These are phyloP conservation scores for Globisporangium yorkense DNA, from an alignment of 352 stramenopile genomes.

Conservation along the genomic window DNA sequence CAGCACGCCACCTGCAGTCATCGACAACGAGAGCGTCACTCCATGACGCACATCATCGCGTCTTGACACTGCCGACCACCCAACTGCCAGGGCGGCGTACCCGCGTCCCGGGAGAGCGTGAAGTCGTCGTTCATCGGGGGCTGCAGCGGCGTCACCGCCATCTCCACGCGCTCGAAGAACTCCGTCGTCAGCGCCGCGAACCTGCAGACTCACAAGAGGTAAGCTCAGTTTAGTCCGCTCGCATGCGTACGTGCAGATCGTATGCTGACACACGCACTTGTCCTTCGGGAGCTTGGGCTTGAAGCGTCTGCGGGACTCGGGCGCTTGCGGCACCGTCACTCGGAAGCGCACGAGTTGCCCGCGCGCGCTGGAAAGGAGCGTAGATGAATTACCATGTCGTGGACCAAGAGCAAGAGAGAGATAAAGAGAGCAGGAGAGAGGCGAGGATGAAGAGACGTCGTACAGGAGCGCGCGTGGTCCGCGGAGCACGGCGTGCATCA, in stretches of 20 bases:
- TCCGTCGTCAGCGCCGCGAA: slow-evolving; percentile 38
- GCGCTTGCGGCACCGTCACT: slow-evolving; percentile 26
- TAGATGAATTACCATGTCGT: not conserved
- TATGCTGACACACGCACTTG: slow-evolving; percentile 23
- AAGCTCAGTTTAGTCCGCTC: not conserved
- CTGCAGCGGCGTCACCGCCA: slow-evolving; percentile 47
- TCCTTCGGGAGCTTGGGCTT: slow-evolving; percentile 47
- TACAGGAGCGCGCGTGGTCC: not conserved
- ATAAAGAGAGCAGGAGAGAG: too few relatives aligned
- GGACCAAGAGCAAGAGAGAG: too few relatives aligned
- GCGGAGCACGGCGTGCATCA: too few relatives aligned
- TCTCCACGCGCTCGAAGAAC: slow-evolving; percentile 66
- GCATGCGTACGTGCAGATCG: not conserved
- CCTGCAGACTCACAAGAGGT: slow-evolving; percentile 16
- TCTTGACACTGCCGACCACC: too few relatives aligned
- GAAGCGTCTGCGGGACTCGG: slow-evolving; percentile 22
- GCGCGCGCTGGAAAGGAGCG: not conserved
- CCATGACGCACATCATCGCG: not conserved
- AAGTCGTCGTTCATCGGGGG: slow-evolving; percentile 62
- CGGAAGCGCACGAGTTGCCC: slow-evolving; percentile 15
- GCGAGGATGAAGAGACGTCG: too few relatives aligned
- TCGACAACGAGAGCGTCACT: not conserved
- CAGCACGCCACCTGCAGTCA: slow-evolving; percentile 27
- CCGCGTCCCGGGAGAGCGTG: slow-evolving; percentile 31
- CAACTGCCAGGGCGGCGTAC: slow-evolving; percentile 11